Evolutionary conservation across 148 eudicot genomes (phyloP), one percentile per base, ranked within the genome.

Genomic region (Silene latifolia): DNA sequence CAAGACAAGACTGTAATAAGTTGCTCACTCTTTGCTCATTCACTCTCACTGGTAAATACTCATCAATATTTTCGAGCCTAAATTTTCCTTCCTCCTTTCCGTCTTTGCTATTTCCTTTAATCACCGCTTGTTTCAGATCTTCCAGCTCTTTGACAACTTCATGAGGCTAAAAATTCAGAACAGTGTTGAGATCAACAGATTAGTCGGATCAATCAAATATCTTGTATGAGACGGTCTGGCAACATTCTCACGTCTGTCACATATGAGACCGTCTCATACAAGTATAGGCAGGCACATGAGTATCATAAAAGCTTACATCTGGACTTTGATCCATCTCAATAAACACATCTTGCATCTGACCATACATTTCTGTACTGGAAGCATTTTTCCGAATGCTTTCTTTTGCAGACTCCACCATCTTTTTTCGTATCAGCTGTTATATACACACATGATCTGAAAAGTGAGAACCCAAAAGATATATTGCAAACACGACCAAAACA

Each of bases 1-100:
- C 86, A 75, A 92, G 87, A 32, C 85, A 18, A 4, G 97, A 92
- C 62, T 92, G 97, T 75, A 92, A 76, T 48, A 92, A 73, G 80
- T 92, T 92, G 86, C 89, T 92, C 58, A 90, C 82, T 82, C 97
- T 82, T 78, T 92, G 95, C 83, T 92, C 97, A 47, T 90, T 92
- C 8, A 90, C 97, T 68, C 95, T 80, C 3, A 92, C 95, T 15
- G 94, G 97, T 82, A 92, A 80, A 84, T 85, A 81, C n/a, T 81
- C 84, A 72, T 90, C 89, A 8, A 92, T 88, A 76, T 83, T 87
- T 20, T 88, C 91, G 1, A 87, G 87, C 76, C 89, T 87, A 71
- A 92, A 83, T 20, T 72, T 35, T 25, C 67, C 78, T 15, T 81
- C 73, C 4, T 76, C 59, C 51, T 74, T 84, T 66, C 82, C 86